Evolutionary conservation across 73 alveolate genomes (phyloP), one percentile per base, ranked within the genome.

Genomic region (Loxodes magnus): DNA sequence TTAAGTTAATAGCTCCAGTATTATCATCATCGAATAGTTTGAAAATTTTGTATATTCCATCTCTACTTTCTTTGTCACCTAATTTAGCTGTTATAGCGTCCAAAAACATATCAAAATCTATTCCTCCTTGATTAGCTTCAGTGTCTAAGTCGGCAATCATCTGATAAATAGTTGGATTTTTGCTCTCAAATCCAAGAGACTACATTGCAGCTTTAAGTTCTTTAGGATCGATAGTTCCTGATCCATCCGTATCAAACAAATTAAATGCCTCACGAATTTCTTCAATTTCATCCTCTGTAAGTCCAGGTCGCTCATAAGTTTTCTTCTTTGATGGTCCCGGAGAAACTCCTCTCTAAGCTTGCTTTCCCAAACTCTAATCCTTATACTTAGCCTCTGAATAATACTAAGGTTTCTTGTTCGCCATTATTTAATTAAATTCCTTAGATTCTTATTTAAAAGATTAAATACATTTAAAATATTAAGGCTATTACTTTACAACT

Each of bases 161-260:
- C 41, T 82, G 64, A 71, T 71, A 90, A 50, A 90, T 90, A 30
- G 94, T 82, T 14, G 92, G 94, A 74, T 77, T 86, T 57, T 86
- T 81, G 24, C 74, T 44, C 57, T 86, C 95, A 65, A 77, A 84
- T 7, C 96, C 95, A 27, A 84, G 67, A 42, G 71, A 65, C 42
- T 86, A 75, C 92, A 90, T 86, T 38, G 98, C 94, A 35, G 84
- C 92, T 66, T 73, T 90, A 26, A 90, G 79, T 68, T 90, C 98
- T 37, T 51, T 71, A 6, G 98, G 98, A 48, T 90, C 96, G 42
- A 90, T 84, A 37, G 82, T 71, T n/a, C 98, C 98, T 35, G 90
- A 69, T 17, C 90, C 93, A 49, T 78, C 93, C 41, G 60, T 35
- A 63, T 83, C 98, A 51, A 90, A 84, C 54, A 90, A 73, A 63